Percentiles rank a stretch among this genome's conserved stretches.
Conservation (phyloP, 1,139 yeast species). For the Petasospora rhodanensis region DNA sequence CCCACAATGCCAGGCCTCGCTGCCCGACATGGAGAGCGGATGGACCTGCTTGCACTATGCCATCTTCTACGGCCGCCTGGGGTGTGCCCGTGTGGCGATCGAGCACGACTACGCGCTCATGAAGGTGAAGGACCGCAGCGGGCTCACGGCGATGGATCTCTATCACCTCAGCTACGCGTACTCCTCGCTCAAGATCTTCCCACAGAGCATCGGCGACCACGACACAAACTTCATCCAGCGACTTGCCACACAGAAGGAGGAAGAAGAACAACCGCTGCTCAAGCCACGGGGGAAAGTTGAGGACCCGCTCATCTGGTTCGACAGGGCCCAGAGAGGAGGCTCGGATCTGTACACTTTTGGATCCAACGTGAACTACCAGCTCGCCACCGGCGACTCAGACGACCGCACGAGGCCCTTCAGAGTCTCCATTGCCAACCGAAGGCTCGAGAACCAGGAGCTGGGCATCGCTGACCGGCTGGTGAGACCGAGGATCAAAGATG, state of each 20-base stretch:
- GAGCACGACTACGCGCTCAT: constrained; percentile 27
- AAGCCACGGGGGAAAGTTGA: background rate
- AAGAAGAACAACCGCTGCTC: background rate
- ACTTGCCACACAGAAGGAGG: constrained; percentile 6
- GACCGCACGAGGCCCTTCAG: constrained; percentile 39
- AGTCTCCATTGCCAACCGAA: constrained; percentile 28
- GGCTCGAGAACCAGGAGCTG: constrained; percentile 26
- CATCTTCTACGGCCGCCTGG: constrained; percentile 52
- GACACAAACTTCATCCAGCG: constrained; percentile 20
- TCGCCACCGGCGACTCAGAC: constrained; percentile 68
- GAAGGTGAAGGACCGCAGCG: constrained; percentile 62
- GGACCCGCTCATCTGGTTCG: constrained; percentile 22
- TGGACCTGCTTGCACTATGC: constrained; percentile 81
- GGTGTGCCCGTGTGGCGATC: constrained; percentile 50
- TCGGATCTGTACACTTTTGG: constrained; percentile 64
- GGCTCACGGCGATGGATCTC: constrained; percentile 60
- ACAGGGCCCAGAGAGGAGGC: constrained; percentile 42
- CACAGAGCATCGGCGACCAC: constrained; percentile 20
- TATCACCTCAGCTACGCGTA: constrained; percentile 24
- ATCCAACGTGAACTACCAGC: constrained; percentile 56
- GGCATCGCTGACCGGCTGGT: constrained; percentile 27
- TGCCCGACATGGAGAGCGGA: constrained; percentile 69
- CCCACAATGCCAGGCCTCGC: constrained; percentile 36
- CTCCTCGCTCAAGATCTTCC: constrained; percentile 22
- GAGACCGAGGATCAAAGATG: constrained; percentile 37